Base-by-base conservation (phyloP, 106 monocot species). In the Dendrobium officinale region DNA sequence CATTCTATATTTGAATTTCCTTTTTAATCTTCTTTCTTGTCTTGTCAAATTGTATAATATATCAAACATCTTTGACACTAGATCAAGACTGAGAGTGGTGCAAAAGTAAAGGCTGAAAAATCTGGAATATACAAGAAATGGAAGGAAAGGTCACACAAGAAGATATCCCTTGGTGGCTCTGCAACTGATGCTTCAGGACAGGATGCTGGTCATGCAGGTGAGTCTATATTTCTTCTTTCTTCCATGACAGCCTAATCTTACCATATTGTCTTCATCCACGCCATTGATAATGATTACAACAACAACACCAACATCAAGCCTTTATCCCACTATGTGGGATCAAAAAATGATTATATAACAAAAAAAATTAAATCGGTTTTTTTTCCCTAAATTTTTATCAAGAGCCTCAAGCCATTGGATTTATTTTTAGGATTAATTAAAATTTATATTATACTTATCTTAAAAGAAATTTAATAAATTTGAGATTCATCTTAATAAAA, bases 51-150 rank as follows among this genome's bases (percentile, higher is more conserved):
- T 41, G 41, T 16, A 73, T 73, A 18, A 4, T 19, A 41, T 18
- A 41, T 73, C 15, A 73, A 67, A 10, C 18, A 17, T 16, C 0
- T 24, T 73, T 73, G 2, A 15, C 2, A 15, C 31, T 44, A 99
- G 99, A 80, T 99, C 58, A 99, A 95, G 84, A 99, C 89, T 9
- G 99, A 99, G 67, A 85, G 99, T 68, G 99, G 99, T 40, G 82
- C 91, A 79, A 95, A 88, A 89, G 84, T 90, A 8, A 91, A 85
- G 78, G 81, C 86, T 54, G 77, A 67, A 24, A 93, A 88, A 81
- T 90, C 90, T 42, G 95, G 99, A 45, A 86, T 99, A 67, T 99
- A 99, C 77, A 91, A 99, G 68, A 99, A 86, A 81, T 99, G 99
- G 99, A 88, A 93, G 75, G 88, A 91, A 56, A 84, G 64, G 24